phyloP scores from a whole-genome alignment of 1,139 yeast genomes.

The Protomyces inundatus region DNA sequence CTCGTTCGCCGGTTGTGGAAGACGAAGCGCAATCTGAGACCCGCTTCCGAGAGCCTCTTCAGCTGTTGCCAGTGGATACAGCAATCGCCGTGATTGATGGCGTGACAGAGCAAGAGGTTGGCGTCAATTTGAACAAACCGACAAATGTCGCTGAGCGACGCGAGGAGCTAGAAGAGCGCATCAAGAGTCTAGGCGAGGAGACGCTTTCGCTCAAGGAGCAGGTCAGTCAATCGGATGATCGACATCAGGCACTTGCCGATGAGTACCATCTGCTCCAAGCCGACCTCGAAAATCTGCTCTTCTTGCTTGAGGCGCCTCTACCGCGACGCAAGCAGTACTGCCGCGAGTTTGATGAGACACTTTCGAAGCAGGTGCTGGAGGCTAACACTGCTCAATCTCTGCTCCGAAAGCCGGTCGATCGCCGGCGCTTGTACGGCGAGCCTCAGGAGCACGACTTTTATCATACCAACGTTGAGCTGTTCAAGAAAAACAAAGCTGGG shows the following conservation, averaged over 20 bases:
- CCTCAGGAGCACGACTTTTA: constrained; percentile 11
- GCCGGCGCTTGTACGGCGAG: neutral
- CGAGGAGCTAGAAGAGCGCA: neutral
- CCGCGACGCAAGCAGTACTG: constrained; percentile 1
- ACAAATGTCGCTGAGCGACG: neutral
- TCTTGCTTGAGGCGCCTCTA: neutral
- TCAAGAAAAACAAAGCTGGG: neutral
- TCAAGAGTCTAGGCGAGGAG: neutral
- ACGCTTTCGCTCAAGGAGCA: neutral
- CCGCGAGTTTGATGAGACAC: neutral
- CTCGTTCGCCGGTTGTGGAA: too few relatives aligned
- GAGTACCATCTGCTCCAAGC: neutral
- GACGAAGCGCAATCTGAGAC: too few relatives aligned
- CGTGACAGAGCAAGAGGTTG: too few relatives aligned
- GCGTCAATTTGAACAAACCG: too few relatives aligned
- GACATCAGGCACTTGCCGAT: neutral
- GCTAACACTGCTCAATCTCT: neutral
- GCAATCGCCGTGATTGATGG: too few relatives aligned
- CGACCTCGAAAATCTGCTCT: neutral
- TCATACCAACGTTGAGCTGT: constrained; percentile 1
- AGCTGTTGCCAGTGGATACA: too few relatives aligned
- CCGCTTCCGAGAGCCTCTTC: too few relatives aligned
- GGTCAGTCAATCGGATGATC: neutral
- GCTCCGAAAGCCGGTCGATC: neutral
- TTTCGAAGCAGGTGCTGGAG: neutral